These are phyloP conservation scores for Botrytis sinoallii DNA, from an alignment of 2,329 filamentous ascomycete species.

Conservation along the genomic window DNA sequence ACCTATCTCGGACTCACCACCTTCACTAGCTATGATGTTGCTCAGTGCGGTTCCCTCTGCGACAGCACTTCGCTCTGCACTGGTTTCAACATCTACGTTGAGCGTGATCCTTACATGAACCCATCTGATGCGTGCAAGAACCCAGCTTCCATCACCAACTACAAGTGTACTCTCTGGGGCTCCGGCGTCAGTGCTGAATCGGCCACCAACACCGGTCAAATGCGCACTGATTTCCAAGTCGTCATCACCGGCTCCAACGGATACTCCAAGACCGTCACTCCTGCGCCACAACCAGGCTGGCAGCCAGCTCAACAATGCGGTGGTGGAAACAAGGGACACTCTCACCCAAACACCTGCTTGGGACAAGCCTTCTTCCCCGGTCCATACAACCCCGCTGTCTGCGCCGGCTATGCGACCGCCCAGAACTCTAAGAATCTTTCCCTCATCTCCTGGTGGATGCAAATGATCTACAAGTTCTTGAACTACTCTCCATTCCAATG, in stretches of 20 bases:
- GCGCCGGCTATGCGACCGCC: constrained; percentile 21
- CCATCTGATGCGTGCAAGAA: constrained; percentile 36
- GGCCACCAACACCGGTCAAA: constrained; percentile 39
- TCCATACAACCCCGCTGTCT: constrained; percentile 27
- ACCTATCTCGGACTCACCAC: constrained; percentile 33
- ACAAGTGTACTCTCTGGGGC: constrained; percentile 40
- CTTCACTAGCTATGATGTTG: constrained; percentile 33
- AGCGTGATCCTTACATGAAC: constrained; percentile 37
- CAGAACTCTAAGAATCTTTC: constrained; percentile 24
- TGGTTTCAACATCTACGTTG: constrained; percentile 39
- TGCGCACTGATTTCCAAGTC: constrained; percentile 38
- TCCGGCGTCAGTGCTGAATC: constrained; percentile 29
- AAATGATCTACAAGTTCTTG: background rate
- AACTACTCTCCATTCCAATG: constrained; percentile 24
- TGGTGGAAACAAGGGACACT: constrained; percentile 21
- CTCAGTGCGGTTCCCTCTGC: constrained; percentile 32
- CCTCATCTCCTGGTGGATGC: constrained; percentile 7
- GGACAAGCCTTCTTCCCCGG: constrained; percentile 28
- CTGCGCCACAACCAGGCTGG: constrained; percentile 24
- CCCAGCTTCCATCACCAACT: constrained; percentile 36
- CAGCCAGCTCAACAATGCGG: constrained; percentile 21
- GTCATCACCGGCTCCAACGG: constrained; percentile 45
- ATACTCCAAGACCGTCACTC: constrained; percentile 32
- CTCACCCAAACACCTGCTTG: constrained; percentile 27
- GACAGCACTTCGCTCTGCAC: constrained; percentile 30